phyloP scores from a whole-genome alignment of 1,139 yeast genomes.

The Saccharomyces hybrid region DNA sequence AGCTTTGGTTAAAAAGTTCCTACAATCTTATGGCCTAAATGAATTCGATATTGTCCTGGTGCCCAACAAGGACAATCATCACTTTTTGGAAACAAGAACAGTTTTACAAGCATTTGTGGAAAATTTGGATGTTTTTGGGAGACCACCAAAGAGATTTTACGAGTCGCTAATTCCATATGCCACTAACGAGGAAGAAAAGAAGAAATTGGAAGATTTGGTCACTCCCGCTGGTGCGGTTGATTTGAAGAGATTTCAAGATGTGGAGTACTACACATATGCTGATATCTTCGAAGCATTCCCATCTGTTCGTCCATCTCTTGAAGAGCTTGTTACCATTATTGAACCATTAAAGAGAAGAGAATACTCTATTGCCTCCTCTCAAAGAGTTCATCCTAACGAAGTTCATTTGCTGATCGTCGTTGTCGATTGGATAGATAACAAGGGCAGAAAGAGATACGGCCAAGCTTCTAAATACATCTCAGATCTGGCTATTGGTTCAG shows the following conservation, averaged over 20 bases:
- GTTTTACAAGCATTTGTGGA: constrained; percentile 75
- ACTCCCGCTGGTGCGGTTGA: constrained; percentile 81
- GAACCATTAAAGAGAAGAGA: constrained; percentile 94
- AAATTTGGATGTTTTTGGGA: constrained; percentile 82
- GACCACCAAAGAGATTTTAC: constrained; percentile 92
- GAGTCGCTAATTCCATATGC: constrained; percentile 75
- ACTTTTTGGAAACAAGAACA: constrained; percentile 61
- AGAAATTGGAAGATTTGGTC: constrained; percentile 53
- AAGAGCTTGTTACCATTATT: constrained; percentile 62
- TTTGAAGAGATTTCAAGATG: constrained; percentile 80
- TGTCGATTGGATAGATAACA: constrained; percentile 89
- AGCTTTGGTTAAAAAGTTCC: constrained; percentile 58
- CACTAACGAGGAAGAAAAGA: constrained; percentile 58
- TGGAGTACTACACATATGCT: constrained; percentile 69
- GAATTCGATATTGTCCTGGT: constrained; percentile 63
- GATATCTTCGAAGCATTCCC: constrained; percentile 76
- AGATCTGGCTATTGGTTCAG: constrained; percentile 71
- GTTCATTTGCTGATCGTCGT: constrained; percentile 90
- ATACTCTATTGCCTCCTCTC: constrained; percentile 97
- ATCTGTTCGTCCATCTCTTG: constrained; percentile 74
- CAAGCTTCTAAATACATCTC: constrained; percentile 90
- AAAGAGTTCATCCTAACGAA: constrained; percentile 81
- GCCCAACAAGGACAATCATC: constrained; percentile 59
- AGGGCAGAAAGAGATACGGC: constrained; percentile 83
- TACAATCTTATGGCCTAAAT: constrained; percentile 57